A percentile compares a stretch with the other conserved stretches of the same genome.
phyloP scores from a whole-genome alignment of 352 stramenopile species.

The Globisporangium okanoganense region DNA sequence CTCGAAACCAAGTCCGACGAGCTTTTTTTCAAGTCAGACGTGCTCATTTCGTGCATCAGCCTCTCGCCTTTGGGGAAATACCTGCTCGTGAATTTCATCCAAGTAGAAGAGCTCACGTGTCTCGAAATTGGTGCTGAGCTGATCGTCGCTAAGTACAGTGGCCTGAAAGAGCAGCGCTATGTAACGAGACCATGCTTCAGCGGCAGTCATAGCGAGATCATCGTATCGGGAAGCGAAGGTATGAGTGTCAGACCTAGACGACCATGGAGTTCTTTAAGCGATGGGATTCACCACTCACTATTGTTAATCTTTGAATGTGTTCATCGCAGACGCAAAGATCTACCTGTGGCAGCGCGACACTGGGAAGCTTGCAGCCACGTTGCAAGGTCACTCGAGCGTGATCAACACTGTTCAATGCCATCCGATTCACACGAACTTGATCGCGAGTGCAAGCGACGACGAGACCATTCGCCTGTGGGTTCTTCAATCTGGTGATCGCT shows the following conservation, averaged over 20 bases:
- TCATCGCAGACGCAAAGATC: slow-evolving; percentile 43
- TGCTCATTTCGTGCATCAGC: slow-evolving; percentile 52
- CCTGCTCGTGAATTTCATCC: slow-evolving; percentile 62
- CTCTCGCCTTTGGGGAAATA: slow-evolving; percentile 42
- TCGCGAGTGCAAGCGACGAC: slow-evolving; percentile 74
- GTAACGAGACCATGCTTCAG: slow-evolving; percentile 61
- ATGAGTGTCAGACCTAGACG: neutral
- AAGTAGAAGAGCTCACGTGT: slow-evolving; percentile 53
- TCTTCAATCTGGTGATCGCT: slow-evolving; percentile 10
- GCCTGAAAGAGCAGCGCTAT: slow-evolving; percentile 59
- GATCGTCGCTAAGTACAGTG: slow-evolving; percentile 44
- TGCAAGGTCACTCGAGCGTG: slow-evolving; percentile 58
- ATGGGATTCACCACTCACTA: too few relatives aligned
- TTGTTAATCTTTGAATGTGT: neutral
- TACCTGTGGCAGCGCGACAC: slow-evolving; percentile 60
- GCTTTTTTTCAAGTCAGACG: slow-evolving; percentile 45
- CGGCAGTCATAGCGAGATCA: slow-evolving; percentile 42
- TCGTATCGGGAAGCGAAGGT: slow-evolving; percentile 76
- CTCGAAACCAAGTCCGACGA: slow-evolving; percentile 52
- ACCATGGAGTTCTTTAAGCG: too few relatives aligned
- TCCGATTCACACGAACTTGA: slow-evolving; percentile 39
- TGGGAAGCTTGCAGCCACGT: slow-evolving; percentile 29
- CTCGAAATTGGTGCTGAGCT: slow-evolving; percentile 40
- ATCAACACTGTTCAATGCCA: slow-evolving; percentile 68
- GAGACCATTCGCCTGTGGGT: slow-evolving; percentile 57